phyloP scores from a whole-genome alignment of 805 yeast genomes.

The Suhomyces vadensis region DNA sequence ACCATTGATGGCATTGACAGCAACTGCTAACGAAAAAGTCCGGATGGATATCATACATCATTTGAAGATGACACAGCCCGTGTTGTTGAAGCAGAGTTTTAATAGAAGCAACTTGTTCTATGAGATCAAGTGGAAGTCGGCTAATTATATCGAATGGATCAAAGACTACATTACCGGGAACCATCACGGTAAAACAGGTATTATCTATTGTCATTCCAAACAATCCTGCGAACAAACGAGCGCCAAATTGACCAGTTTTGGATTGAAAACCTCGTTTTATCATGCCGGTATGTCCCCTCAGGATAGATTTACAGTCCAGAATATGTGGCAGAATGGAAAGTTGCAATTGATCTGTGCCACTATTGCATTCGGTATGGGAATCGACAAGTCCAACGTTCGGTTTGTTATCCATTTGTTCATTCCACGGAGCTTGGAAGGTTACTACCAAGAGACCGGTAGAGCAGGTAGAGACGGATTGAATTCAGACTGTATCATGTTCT shows the following conservation, averaged over 20 bases:
- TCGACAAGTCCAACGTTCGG: conserved; percentile 93
- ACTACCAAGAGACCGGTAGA: conserved; percentile 97
- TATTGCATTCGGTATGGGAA: conserved; percentile 99
- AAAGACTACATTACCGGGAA: conserved; percentile 51
- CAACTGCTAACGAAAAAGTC: conserved; percentile 93
- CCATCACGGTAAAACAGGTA: conserved; percentile 69
- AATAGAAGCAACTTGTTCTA: conserved; percentile 84
- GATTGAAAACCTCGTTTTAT: conserved; percentile 72
- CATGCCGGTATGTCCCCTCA: conserved; percentile 95
- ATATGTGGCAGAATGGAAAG: conserved; percentile 73
- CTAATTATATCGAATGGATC: conserved; percentile 58
- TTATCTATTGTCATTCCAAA: conserved; percentile 91
- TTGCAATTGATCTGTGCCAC: conserved; percentile 91
- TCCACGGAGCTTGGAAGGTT: conserved; percentile 91
- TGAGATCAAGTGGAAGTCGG: conserved; percentile 68
- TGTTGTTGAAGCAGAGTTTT: conserved; percentile 83
- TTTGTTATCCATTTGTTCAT: conserved; percentile 85
- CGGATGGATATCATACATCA: conserved; percentile 82
- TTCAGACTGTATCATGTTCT: conserved; percentile 82
- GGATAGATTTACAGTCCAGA: conserved; percentile 71
- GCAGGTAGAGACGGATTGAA: conserved; percentile 94
- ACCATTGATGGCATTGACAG: conserved; percentile 95
- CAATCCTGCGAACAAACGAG: conserved; percentile 84
- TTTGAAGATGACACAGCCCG: conserved; percentile 59
- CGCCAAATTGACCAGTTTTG: conserved; percentile 53